phyloP scores from a whole-genome alignment of 805 yeast genomes.

The Starmerella etchellsii region DNA sequence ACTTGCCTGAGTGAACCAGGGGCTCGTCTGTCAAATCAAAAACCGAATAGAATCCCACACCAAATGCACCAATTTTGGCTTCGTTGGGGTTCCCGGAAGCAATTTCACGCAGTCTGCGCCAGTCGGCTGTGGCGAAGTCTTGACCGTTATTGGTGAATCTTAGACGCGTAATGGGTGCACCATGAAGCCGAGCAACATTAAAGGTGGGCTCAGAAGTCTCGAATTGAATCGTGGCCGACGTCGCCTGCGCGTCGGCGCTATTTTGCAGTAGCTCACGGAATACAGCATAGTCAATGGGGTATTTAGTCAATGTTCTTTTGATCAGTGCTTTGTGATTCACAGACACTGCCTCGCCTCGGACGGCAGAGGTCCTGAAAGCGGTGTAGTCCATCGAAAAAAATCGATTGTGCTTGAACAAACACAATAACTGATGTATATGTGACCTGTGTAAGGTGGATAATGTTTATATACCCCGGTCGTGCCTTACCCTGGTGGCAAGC shows the following conservation, averaged over 20 bases:
- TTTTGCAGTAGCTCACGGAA: conserved; percentile 32
- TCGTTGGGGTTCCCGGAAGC: conserved; percentile 35
- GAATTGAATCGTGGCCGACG: conserved; percentile 26
- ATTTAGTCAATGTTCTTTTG: conserved; percentile 32
- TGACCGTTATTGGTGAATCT: conserved; percentile 26
- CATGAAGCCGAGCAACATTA: conserved; percentile 19
- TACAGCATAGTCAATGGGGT: conserved; percentile 33
- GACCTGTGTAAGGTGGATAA: no score
- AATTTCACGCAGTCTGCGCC: conserved; percentile 31
- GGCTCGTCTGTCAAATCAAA: conserved; percentile 79
- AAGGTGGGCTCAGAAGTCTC: conserved; percentile 12
- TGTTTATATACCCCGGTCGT: no score
- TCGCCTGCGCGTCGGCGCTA: conserved; percentile 31
- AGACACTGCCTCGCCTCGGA: conserved; percentile 25
- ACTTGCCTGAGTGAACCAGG: conserved; percentile 37
- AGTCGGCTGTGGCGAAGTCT: conserved; percentile 28
- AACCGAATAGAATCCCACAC: conserved; percentile 49
- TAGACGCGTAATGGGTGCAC: conserved; percentile 23
- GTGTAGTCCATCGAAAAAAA: conserved; percentile 22
- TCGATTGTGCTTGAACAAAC: no score
- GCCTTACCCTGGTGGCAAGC: no score
- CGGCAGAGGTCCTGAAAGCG: conserved; percentile 13
- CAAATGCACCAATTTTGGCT: conserved; percentile 33
- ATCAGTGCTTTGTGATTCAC: conserved; percentile 33
- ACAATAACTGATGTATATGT: no score